These are phyloP conservation scores for Arthrobotrys sinensis DNA, from an alignment of 2,329 filamentous ascomycete species.

Conservation along the genomic window DNA sequence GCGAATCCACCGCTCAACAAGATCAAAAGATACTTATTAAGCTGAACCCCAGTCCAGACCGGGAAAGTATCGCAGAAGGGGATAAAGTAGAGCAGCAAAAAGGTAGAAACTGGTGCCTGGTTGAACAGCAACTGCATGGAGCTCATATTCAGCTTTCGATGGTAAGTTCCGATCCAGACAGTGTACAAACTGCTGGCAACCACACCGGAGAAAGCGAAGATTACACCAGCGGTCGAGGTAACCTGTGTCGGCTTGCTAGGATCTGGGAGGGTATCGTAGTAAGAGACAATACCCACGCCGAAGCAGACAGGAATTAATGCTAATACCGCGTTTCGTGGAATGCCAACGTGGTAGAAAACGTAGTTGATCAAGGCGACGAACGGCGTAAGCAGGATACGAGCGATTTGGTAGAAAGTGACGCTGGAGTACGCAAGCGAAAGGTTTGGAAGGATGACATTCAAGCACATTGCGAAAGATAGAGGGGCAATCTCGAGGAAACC, in stretches of 20 bases:
- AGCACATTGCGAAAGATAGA: conserved; percentile 77
- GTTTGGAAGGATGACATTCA: conserved; percentile 80
- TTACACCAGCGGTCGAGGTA: conserved; percentile 74
- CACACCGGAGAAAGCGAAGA: conserved; percentile 77
- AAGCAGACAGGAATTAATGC: conserved; percentile 75
- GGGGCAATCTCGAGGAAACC: conserved; percentile 75
- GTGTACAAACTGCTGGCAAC: conserved; percentile 79
- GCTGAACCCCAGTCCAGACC: conserved; percentile 71
- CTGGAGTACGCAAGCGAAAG: conserved; percentile 78
- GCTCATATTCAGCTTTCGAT: conserved; percentile 76
- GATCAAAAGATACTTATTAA: conserved; percentile 74
- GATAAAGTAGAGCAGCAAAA: conserved; percentile 77
- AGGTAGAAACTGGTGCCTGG: conserved; percentile 76
- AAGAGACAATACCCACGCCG: conserved; percentile 78
- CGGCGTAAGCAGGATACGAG: conserved; percentile 78
- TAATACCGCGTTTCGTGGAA: conserved; percentile 72
- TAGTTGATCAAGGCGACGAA: conserved; percentile 77
- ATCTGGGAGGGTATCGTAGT: conserved; percentile 76
- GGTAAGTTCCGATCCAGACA: conserved; percentile 78
- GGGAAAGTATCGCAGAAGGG: conserved; percentile 78
- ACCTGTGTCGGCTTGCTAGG: conserved; percentile 71
- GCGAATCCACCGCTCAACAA: conserved; percentile 75
- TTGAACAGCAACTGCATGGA: conserved; percentile 80
- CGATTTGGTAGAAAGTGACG: conserved; percentile 80
- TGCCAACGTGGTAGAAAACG: conserved; percentile 73